Conservation (phyloP, 768 basidiomycete genomes). For the Tricholoma sp. region DNA sequence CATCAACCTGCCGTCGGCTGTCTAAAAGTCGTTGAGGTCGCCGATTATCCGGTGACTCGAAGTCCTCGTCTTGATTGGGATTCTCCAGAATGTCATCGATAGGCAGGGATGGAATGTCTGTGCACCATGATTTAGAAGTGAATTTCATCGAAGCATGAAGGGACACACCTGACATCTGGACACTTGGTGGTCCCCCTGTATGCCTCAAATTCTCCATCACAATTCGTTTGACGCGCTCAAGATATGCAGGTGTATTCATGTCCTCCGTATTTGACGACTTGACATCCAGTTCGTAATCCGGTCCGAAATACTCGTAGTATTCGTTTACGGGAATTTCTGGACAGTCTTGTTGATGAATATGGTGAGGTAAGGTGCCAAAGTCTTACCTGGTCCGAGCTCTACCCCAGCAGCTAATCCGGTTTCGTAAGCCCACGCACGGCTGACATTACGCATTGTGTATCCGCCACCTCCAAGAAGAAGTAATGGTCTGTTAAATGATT, state of each 20-base stretch:
- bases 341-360: neutral
- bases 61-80: constrained; percentile 76
- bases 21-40: constrained; percentile 77
- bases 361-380: constrained; percentile 6
- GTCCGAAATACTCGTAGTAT: constrained; percentile 99
- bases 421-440: constrained; percentile 96
- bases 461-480: constrained; percentile 94
- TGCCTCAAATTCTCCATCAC: constrained; percentile 89
- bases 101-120: constrained; percentile 80
- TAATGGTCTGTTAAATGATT: constrained; percentile 93
- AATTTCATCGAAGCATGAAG: constrained; percentile 1
- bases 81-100: constrained; percentile 86
- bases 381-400: constrained; percentile 75
- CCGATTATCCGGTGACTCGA: constrained; percentile 71
- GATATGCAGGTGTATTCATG: constrained; percentile 86
- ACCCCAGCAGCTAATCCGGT: constrained; percentile 98
- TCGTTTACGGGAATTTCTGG: constrained; percentile 93
- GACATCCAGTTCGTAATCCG: constrained; percentile 94
- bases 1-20: constrained; percentile 74
- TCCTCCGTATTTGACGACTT: constrained; percentile 94
- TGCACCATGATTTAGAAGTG: neutral
- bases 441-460: constrained; percentile 98
- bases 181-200: constrained; percentile 83
- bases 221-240: constrained; percentile 88
- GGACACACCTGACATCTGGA: constrained; percentile 75